Percentiles rank a stretch among this genome's conserved stretches.
These are phyloP conservation scores for Leucosporidium creatinivorum DNA, from an alignment of 768 basidiomycete species.

Conservation along the genomic window DNA sequence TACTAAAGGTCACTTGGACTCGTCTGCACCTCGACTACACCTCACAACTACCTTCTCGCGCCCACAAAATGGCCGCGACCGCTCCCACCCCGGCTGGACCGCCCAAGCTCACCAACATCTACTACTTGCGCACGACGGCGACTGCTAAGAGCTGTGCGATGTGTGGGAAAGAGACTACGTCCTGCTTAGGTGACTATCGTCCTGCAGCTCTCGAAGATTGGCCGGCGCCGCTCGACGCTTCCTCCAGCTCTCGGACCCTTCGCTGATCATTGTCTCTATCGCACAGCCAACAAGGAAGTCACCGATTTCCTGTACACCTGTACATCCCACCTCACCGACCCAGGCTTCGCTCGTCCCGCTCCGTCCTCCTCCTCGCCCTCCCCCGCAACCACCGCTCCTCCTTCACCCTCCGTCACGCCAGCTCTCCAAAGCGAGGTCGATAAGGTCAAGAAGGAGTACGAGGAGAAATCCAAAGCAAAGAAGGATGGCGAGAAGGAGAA, in stretches of 20 bases:
- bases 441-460: slow-evolving; percentile 35
- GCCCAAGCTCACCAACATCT: slow-evolving; percentile 20
- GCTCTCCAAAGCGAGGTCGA: slow-evolving; percentile 29
- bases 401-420: slow-evolving; percentile 17
- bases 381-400: background rate
- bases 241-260: background rate
- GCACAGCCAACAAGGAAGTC: slow-evolving; percentile 62
- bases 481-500: slow-evolving; percentile 2
- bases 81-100: background rate
- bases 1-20: too few relatives aligned
- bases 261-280: background rate
- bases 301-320: slow-evolving; percentile 83
- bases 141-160: slow-evolving; percentile 20
- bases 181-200: slow-evolving; percentile 6
- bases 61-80: background rate
- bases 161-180: slow-evolving; percentile 19
- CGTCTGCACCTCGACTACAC: too few relatives aligned
- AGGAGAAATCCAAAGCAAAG: slow-evolving; percentile 42
- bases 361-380: slow-evolving; percentile 43
- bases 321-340: slow-evolving; percentile 67
- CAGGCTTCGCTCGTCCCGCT: slow-evolving; percentile 48
- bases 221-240: background rate
- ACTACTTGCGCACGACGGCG: slow-evolving; percentile 12
- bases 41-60: too few relatives aligned
- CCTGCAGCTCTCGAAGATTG: too few relatives aligned